Evolutionary conservation across 768 basidiomycete species (phyloP).

Genomic region (Cubamyces lactineus): DNA sequence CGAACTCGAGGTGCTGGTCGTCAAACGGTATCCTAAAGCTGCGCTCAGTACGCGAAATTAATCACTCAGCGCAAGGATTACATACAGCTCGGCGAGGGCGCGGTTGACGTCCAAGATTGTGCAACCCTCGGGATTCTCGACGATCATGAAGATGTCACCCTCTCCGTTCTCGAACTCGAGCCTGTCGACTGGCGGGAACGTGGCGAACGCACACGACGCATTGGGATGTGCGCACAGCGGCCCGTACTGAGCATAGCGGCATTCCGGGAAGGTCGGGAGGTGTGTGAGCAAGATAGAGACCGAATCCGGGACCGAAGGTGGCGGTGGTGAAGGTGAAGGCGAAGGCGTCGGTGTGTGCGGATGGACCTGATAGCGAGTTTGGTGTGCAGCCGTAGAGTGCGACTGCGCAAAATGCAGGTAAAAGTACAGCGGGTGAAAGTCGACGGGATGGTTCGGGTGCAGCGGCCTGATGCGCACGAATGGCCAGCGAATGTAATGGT

Average conservation of each 20-base stretch:
- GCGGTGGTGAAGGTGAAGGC: constrained; percentile 21
- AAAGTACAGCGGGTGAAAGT: constrained; percentile 31
- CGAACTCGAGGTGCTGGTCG: constrained; percentile 22
- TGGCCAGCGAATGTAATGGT: constrained; percentile 14
- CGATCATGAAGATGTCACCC: constrained; percentile 26
- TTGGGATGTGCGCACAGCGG: constrained; percentile 32
- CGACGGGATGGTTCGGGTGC: constrained; percentile 18
- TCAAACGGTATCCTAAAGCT: constrained; percentile 24
- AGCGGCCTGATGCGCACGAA: constrained; percentile 14
- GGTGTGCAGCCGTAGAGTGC: background rate
- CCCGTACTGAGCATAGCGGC: constrained; percentile 29
- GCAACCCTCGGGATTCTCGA: constrained; percentile 31
- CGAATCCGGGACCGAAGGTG: constrained; percentile 24
- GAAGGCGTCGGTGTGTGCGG: constrained; percentile 20
- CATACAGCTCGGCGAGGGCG: constrained; percentile 28
- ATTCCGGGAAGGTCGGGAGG: constrained; percentile 32
- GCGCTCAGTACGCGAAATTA: too few relatives aligned
- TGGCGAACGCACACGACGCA: constrained; percentile 33
- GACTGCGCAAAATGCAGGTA: constrained; percentile 31
- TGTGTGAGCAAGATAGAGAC: constrained; percentile 30
- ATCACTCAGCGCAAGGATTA: background rate
- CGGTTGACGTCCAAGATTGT: constrained; percentile 33
- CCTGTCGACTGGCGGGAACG: constrained; percentile 29
- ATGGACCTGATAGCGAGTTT: constrained; percentile 1
- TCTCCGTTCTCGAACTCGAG: constrained; percentile 28